Evolutionary conservation across 768 basidiomycete species (phyloP), one percentile per base, ranked within the genome.

Genomic region (Neoboletus subvelutipes): DNA sequence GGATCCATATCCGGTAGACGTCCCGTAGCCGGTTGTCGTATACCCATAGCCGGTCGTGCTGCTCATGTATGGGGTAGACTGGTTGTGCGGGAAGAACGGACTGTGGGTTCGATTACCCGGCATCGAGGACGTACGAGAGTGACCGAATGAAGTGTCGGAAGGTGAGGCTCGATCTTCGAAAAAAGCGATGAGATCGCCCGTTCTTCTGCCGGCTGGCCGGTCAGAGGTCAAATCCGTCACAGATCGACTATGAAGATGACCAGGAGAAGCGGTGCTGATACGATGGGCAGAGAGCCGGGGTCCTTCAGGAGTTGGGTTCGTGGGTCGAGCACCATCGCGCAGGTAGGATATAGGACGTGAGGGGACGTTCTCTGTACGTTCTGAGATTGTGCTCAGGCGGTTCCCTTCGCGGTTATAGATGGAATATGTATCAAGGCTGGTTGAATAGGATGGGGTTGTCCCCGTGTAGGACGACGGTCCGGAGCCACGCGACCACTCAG

Each of bases 381-480:
- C 91, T 4, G 89, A 83, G 57, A 93, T 93, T 3, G 82, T 86
- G 66, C 90, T 92, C 20, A 92, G 77, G 34, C 78, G 68, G 26
- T 77, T 72, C 11, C 83, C 81, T 45, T 76, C 77, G 15, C 78
- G 74, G 45, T 76, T 73, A 24, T 72, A 61, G 45, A 75, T 64
- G 37, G 69, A 63, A 49, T 72, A 77, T 1, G 79, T 72, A 60
- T 73, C 71, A 52, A 81, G 62, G 46, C 76, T 70, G 61, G 73
- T 56, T 40, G 76, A 49, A 55, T 70, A 64, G n/a, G 76, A 62
- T 13, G 71, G 65, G 15, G 68, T 64, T 29, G 72, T 66, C 3
- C 70, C 73, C 1, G 73, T 72, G 58, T 73, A 67, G 20, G 73
- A 70, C 9, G 59, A 55, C 28, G 55, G 63, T n/a, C 63, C 68